Conservation (phyloP, 768 basidiomycete genomes). For the Tulasnella calospora region DNA sequence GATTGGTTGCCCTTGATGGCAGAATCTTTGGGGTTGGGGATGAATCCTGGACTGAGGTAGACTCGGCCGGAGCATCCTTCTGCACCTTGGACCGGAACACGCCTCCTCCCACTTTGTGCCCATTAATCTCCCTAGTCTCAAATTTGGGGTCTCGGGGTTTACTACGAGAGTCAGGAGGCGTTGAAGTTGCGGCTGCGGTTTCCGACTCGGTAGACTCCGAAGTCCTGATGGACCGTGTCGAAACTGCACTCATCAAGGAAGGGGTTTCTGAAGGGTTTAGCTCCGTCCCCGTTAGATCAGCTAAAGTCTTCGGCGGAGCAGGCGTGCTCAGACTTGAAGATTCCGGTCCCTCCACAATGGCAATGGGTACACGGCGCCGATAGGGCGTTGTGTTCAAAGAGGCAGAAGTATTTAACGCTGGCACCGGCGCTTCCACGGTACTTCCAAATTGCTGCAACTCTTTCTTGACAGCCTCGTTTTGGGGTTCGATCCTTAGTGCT, state of each 20-base stretch:
- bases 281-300: background rate
- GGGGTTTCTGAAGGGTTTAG: conserved; percentile 3
- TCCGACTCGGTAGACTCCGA: conserved; percentile 16
- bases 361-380: conserved; percentile 29
- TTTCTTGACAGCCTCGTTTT: conserved; percentile 55
- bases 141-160: conserved; percentile 26
- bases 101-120: conserved; percentile 30
- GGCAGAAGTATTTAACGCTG: conserved; percentile 30
- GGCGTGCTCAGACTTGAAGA: background rate
- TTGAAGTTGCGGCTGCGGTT: background rate
- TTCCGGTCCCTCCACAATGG: conserved; percentile 26
- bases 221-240: conserved; percentile 24
- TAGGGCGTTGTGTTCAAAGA: background rate
- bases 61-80: conserved; percentile 23
- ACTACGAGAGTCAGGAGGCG: conserved; percentile 17
- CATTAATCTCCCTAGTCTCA: conserved; percentile 45
- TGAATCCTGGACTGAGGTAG: background rate
- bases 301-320: too few relatives aligned
- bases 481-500: conserved; percentile 57
- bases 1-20: conserved; percentile 19
- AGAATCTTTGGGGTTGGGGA: background rate
- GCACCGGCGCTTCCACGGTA: background rate
- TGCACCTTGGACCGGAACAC: conserved; percentile 19
- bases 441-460: conserved; percentile 44
- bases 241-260: conserved; percentile 28